Percentiles rank a stretch among this genome's conserved stretches.
These are phyloP conservation scores for Ambrosiella beaveri DNA, from an alignment of 2,329 filamentous ascomycete species.

Conservation along the genomic window DNA sequence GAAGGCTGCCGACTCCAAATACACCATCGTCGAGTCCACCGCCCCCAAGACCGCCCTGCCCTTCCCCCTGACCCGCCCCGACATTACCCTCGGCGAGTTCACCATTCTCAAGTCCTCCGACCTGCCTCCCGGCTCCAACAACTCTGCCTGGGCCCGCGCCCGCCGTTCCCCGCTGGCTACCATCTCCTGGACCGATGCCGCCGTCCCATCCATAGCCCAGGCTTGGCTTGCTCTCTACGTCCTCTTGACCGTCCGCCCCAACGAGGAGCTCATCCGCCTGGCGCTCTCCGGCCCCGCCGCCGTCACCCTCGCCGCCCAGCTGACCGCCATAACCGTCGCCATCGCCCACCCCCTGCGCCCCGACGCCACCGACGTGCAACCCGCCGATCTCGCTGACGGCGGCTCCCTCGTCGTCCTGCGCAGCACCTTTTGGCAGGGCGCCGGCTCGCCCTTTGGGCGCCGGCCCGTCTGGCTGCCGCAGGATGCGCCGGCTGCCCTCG, in stretches of 20 bases:
- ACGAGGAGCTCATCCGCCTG: slow-evolving; percentile 32
- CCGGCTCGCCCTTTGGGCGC: slow-evolving; percentile 47
- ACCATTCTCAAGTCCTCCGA: slow-evolving; percentile 31
- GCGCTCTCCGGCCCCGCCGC: slow-evolving; percentile 25
- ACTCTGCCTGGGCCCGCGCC: slow-evolving; percentile 39
- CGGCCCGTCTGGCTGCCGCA: slow-evolving; percentile 44
- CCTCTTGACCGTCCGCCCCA: slow-evolving; percentile 32
- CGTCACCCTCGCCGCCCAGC: slow-evolving; percentile 22
- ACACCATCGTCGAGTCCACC: slow-evolving; percentile 21
- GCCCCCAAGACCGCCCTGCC: slow-evolving; percentile 17
- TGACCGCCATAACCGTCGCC: slow-evolving; percentile 31
- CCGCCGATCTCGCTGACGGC: slow-evolving; percentile 14
- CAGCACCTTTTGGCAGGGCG: slow-evolving; percentile 52
- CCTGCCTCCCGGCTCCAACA: slow-evolving; percentile 32
- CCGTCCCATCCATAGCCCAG: slow-evolving; percentile 30
- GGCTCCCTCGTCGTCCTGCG: slow-evolving; percentile 26
- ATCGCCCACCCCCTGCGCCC: slow-evolving; percentile 29
- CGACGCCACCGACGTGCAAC: slow-evolving; percentile 17
- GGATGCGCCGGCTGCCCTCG: slow-evolving; percentile 23
- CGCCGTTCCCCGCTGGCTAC: slow-evolving; percentile 32
- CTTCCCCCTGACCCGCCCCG: slow-evolving; percentile 19
- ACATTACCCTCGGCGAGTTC: slow-evolving; percentile 29
- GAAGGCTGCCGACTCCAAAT: slow-evolving; percentile 19
- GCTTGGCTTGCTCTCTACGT: slow-evolving; percentile 36
- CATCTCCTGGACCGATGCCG: slow-evolving; percentile 26